These are phyloP conservation scores for Luvunga scandens DNA, from an alignment of 345 rosid species.

Conservation along the genomic window DNA sequence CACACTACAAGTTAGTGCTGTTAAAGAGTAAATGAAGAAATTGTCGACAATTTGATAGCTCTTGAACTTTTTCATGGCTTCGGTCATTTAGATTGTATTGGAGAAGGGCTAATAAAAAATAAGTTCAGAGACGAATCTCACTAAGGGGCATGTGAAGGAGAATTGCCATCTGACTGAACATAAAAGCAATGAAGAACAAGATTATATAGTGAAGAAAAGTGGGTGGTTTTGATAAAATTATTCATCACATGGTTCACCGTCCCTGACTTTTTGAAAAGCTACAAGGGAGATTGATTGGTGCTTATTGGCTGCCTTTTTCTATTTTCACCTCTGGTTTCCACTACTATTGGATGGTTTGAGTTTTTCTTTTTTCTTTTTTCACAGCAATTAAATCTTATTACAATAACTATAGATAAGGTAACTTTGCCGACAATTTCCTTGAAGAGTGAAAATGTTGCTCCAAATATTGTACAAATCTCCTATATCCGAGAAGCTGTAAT, in stretches of 20 bases:
- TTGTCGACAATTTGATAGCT: constrained; percentile 26
- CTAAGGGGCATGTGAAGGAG: neutral
- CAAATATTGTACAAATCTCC: neutral
- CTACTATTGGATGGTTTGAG: neutral
- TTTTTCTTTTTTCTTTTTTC: neutral
- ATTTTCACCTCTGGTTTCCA: constrained; percentile 7
- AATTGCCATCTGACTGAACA: constrained; percentile 33
- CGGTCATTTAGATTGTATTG: constrained; percentile 25
- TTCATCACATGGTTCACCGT: neutral
- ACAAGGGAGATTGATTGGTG: constrained; percentile 17
- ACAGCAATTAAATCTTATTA: too few relatives aligned
- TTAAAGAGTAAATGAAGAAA: constrained; percentile 20
- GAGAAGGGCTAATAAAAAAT: too few relatives aligned
- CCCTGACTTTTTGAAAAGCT: too few relatives aligned
- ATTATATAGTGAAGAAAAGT: constrained; percentile 24
- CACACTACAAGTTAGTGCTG: constrained; percentile 30
- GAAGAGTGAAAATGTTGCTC: neutral
- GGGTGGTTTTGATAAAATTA: constrained; percentile 18
- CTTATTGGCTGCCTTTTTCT: constrained; percentile 3
- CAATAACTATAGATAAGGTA: neutral
- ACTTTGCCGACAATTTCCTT: neutral
- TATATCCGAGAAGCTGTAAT: neutral
- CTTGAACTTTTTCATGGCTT: constrained; percentile 35
- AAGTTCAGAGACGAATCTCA: constrained; percentile 14
- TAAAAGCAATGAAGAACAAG: constrained; percentile 14